These are phyloP conservation scores for Aspergillus brunneoviolaceus DNA, from an alignment of 2,329 filamentous ascomycete genomes.

Conservation along the genomic window DNA sequence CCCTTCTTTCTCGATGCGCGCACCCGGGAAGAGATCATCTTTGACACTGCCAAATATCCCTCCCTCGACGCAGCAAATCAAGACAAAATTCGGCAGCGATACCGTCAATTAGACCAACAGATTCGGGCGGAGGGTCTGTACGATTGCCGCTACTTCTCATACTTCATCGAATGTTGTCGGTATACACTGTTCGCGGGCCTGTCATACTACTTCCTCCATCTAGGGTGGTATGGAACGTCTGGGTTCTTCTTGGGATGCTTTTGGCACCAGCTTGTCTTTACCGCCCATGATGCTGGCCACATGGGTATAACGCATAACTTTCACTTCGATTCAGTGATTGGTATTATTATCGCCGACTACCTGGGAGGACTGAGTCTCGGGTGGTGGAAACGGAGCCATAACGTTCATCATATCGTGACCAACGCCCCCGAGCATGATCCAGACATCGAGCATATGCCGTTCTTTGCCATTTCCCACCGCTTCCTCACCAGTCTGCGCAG, in stretches of 20 bases:
- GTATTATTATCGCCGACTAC: constrained; percentile 86
- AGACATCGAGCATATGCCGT: constrained; percentile 87
- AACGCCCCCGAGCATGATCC: constrained; percentile 95
- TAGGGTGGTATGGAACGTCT: constrained; percentile 67
- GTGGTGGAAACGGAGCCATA: constrained; percentile 98
- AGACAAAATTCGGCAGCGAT: constrained; percentile 72
- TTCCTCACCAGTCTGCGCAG: constrained; percentile 72
- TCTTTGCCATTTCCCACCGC: constrained; percentile 83
- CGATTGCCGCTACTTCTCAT: constrained; percentile 78
- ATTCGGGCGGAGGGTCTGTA: constrained; percentile 76
- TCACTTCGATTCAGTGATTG: constrained; percentile 76
- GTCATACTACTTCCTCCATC: constrained; percentile 60
- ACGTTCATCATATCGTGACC: constrained; percentile 94
- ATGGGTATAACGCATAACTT: constrained; percentile 97
- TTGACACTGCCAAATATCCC: constrained; percentile 80
- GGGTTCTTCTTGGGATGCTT: constrained; percentile 75
- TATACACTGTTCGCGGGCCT: constrained; percentile 67
- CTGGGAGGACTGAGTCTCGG: constrained; percentile 84
- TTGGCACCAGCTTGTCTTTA: constrained; percentile 95
- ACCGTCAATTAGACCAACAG: constrained; percentile 71
- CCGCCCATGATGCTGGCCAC: constrained; percentile 91
- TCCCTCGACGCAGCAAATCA: constrained; percentile 72
- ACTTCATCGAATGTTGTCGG: constrained; percentile 70
- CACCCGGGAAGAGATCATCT: constrained; percentile 70
- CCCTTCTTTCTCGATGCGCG: constrained; percentile 68